These are phyloP conservation scores for Xylariaceae sp. DNA, from an alignment of 2,329 filamentous ascomycete species.

Conservation along the genomic window DNA sequence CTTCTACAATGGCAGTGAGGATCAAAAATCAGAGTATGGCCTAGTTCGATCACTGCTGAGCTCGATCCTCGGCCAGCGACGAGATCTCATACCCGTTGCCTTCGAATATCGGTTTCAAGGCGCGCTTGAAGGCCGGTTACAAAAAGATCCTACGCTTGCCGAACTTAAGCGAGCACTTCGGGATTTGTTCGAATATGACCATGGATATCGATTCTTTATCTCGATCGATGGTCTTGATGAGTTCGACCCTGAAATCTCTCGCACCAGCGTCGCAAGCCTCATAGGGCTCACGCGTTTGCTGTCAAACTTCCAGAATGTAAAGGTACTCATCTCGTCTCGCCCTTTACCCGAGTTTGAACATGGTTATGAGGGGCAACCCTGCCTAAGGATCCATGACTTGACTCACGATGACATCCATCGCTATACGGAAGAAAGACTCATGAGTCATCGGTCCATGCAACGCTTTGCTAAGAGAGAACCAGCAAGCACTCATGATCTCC, in stretches of 20 bases:
- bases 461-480: slow-evolving; percentile 6
- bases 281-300: slow-evolving; percentile 14
- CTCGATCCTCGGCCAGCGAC: slow-evolving; percentile 12
- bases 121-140: neutral
- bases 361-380: slow-evolving; percentile 9
- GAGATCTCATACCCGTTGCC: slow-evolving; percentile 14
- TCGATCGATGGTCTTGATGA: slow-evolving; percentile 25
- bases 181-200: slow-evolving; percentile 4
- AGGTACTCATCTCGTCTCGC: slow-evolving; percentile 22
- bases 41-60: slow-evolving; percentile 19
- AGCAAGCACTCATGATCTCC: neutral
- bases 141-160: slow-evolving; percentile 3
- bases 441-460: slow-evolving; percentile 15
- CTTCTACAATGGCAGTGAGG: slow-evolving; percentile 17
- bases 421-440: slow-evolving; percentile 16
- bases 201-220: slow-evolving; percentile 16
- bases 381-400: slow-evolving; percentile 18
- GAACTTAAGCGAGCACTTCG: slow-evolving; percentile 16
- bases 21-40: slow-evolving; percentile 23
- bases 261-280: slow-evolving; percentile 13
- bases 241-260: slow-evolving; percentile 21
- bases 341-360: slow-evolving; percentile 18
- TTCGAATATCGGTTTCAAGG: slow-evolving; percentile 10
- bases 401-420: slow-evolving; percentile 18
- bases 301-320: slow-evolving; percentile 12